Conservation (phyloP, 1,284 basidiomycete species). For the Ganoderma lingzhi region DNA sequence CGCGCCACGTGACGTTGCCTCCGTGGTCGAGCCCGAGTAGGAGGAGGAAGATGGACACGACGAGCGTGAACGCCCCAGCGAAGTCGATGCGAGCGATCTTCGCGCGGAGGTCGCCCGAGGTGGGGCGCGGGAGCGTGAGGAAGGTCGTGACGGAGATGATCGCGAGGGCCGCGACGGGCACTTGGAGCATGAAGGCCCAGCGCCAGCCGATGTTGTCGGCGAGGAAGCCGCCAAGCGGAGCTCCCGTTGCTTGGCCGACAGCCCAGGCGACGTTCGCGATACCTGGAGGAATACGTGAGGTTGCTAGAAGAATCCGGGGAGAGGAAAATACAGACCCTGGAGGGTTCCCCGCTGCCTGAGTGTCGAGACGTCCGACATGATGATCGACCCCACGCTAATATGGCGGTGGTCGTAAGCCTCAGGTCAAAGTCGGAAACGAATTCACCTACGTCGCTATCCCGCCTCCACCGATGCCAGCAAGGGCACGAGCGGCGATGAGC, state of each 20-base stretch:
- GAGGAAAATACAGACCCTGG: conserved; percentile 54
- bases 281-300: conserved; percentile 40
- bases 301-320: too few relatives aligned
- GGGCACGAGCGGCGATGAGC: conserved; percentile 61
- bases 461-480: conserved; percentile 70
- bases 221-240: conserved; percentile 65
- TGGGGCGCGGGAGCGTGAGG: conserved; percentile 55
- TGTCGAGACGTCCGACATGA: conserved; percentile 69
- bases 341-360: conserved; percentile 66
- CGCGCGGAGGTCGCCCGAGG: conserved; percentile 46
- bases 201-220: conserved; percentile 33
- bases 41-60: conserved; percentile 59
- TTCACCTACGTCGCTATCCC: conserved; percentile 66
- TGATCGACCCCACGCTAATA: conserved; percentile 67
- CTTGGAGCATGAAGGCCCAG: conserved; percentile 68
- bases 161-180: conserved; percentile 60
- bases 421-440: background rate
- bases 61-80: conserved; percentile 58
- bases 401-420: background rate
- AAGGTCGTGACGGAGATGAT: conserved; percentile 56
- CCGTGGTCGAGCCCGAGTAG: conserved; percentile 65
- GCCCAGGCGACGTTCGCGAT: conserved; percentile 66
- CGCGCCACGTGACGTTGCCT: conserved; percentile 63
- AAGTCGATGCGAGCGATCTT: conserved; percentile 69
- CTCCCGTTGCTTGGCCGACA: conserved; percentile 60